Conservation (phyloP, 371 early-diverging fungal species). For the Rhizopus microsporus region DNA sequence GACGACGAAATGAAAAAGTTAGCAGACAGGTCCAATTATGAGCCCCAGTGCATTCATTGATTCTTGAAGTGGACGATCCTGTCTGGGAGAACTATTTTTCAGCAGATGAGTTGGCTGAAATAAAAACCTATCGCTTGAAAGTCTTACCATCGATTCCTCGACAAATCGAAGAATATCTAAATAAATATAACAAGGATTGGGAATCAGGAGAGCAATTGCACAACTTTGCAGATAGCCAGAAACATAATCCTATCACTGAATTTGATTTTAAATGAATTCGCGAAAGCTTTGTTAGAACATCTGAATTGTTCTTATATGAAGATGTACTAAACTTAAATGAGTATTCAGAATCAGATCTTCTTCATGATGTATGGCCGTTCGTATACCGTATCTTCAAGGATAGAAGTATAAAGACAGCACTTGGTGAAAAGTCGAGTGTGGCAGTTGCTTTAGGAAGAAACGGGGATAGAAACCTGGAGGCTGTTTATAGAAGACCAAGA, state of each 20-base stretch:
- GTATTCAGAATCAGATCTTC: slow-evolving; percentile 4
- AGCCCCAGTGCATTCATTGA: slow-evolving; percentile 10
- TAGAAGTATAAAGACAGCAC: slow-evolving; percentile 5
- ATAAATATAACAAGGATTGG: slow-evolving; percentile 9
- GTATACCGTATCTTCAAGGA: slow-evolving; percentile 6
- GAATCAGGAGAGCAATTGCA: slow-evolving; percentile 3
- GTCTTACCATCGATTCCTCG: slow-evolving; percentile 4
- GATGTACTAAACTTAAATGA: slow-evolving; percentile 2
- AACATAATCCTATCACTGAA: slow-evolving; percentile 5
- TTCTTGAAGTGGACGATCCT: slow-evolving; percentile 13
- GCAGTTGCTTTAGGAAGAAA: slow-evolving; percentile 3
- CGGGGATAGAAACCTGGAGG: slow-evolving; percentile 6
- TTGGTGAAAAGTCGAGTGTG: slow-evolving; percentile 7
- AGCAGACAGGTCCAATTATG: slow-evolving; percentile 5
- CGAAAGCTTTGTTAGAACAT: slow-evolving; percentile 6
- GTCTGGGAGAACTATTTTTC: slow-evolving; percentile 14
- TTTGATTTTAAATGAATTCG: slow-evolving; percentile 10
- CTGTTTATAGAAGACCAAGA: slow-evolving; percentile 6
- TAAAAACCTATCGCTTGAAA: not conserved
- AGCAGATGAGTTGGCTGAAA: slow-evolving; percentile 9
- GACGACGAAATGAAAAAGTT: slow-evolving; percentile 13
- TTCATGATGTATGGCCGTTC: slow-evolving; percentile 13
- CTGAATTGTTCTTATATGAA: slow-evolving; percentile 9
- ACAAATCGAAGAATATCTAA: slow-evolving; percentile 8
- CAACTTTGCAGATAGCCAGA: slow-evolving; percentile 6